Evolutionary conservation across 176 grass and related monocot genomes (phyloP), one percentile per base, ranked within the genome.

Genomic region (Rhynchospora breviuscula): DNA sequence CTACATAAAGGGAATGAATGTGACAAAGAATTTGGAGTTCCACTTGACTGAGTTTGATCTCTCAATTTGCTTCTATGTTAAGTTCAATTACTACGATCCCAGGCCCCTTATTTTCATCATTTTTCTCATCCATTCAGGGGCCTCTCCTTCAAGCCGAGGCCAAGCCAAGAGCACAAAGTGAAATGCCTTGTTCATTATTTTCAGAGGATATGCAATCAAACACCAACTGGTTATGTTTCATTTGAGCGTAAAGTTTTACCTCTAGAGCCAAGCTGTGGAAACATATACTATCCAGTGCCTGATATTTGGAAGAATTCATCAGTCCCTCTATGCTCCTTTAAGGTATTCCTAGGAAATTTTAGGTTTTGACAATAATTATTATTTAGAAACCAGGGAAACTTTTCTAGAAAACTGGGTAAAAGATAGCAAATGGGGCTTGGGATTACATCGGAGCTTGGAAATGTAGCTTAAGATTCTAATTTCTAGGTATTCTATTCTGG

Each of bases 141-240:
- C 2, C 78, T 97, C 59, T 46, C 35, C 56, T 40, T 79, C 48
- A 85, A 86, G 73, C 44, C 83, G 35, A 94, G 75, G 69, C 92
- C 82, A 29, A 88, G 72, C 85, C 94, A 97, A 87, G 87, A 91
- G 85, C 90, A 97, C 67, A 97, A 97, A 87, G 11, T 97, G 63
- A 91, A 85, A 61, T 97, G 92, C 72, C 45, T 97, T 35, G 54
- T 91, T 75, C 94, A 92, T 85, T 97, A 94, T 86, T 97, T 94
- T 15, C 88, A 97, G 85, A 94, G 89, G 83, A 85, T 97, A 67
- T 88, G 87, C 29, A 80, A 77, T 12, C 81, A 85, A 35, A 86
- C 9, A 15, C 89, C 89, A 17, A 82, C 66, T 12, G 94, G 88
- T 63, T 91, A 48, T 23, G 84, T 97, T 91, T 97, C 94, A 8